phyloP scores from a whole-genome alignment of 2,329 filamentous ascomycete genomes.

The Cucurbitaria berberidis region DNA sequence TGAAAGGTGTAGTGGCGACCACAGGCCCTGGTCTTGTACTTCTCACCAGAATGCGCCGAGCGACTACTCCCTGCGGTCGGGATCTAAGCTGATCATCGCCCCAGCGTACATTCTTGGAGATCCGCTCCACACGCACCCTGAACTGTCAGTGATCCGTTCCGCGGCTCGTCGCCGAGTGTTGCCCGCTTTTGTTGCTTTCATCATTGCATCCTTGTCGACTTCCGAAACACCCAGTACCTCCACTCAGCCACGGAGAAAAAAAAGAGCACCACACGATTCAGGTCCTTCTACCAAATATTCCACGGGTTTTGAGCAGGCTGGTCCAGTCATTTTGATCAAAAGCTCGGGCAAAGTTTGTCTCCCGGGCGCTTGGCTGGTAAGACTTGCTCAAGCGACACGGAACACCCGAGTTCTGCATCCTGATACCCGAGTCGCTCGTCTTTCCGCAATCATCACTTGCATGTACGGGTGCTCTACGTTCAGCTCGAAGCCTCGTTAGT shows the following conservation, averaged over 20 bases:
- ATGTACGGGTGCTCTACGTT: conserved; percentile 33
- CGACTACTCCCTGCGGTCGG: conserved; percentile 25
- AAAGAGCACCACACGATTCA: conserved; percentile 23
- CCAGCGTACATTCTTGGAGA: conserved; percentile 36
- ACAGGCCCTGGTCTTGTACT: conserved; percentile 26
- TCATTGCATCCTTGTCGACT: conserved; percentile 24
- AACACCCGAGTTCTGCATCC: conserved; percentile 31
- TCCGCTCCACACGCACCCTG: conserved; percentile 20
- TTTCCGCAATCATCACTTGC: conserved; percentile 27
- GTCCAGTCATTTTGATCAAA: conserved; percentile 12
- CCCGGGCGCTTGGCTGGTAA: conserved; percentile 26
- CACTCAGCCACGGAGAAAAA: conserved; percentile 25
- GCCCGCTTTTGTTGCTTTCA: conserved; percentile 17
- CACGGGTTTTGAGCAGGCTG: conserved; percentile 2
- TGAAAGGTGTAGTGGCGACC: conserved; percentile 37
- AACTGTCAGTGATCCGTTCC: conserved; percentile 16
- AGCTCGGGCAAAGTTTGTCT: conserved; percentile 15
- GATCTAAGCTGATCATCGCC: conserved; percentile 35
- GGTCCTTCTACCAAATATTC: conserved; percentile 14
- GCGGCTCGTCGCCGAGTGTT: conserved; percentile 24
- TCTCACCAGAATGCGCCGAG: conserved; percentile 31
- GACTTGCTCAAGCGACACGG: conserved; percentile 32
- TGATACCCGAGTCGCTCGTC: conserved; percentile 28
- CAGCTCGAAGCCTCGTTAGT: conserved; percentile 33
- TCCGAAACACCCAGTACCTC: conserved; percentile 21